Conservation (phyloP, 2,329 filamentous ascomycete genomes). For the Fusarium sp. region DNA sequence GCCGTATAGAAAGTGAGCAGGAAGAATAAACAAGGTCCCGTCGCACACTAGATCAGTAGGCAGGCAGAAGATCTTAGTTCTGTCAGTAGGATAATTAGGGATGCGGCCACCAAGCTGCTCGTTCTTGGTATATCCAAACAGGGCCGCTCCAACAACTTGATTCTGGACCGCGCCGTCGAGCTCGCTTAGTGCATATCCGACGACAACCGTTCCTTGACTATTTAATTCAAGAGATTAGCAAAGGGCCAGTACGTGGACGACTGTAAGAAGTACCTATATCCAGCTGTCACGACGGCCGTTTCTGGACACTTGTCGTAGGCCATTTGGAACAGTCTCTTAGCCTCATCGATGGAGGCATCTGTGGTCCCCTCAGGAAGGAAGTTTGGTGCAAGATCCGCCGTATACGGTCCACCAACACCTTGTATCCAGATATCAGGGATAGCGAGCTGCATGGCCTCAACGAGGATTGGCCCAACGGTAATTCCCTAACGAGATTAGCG, state of each 20-base stretch:
- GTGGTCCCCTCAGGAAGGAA: neutral
- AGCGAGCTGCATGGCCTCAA: neutral
- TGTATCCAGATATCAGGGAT: slow-evolving; percentile 1
- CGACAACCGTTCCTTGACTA: neutral
- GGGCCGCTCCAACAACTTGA: neutral
- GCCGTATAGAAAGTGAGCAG: neutral
- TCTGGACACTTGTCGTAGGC: neutral
- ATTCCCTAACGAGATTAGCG: neutral
- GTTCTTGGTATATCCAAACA: slow-evolving; percentile 8
- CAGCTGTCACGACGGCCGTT: neutral
- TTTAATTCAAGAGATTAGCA: neutral
- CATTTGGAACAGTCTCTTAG: neutral
- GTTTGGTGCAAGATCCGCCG: neutral
- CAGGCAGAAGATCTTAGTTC: neutral
- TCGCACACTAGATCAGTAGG: neutral
- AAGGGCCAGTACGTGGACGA: accelerated
- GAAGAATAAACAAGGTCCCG: neutral
- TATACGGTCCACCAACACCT: neutral
- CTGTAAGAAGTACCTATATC: neutral
- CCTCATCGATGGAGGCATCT: neutral
- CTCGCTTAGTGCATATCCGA: neutral
- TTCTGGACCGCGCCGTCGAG: neutral
- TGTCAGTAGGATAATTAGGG: neutral
- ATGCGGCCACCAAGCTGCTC: neutral
- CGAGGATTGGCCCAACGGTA: neutral